Conservation (phyloP, 495 filamentous ascomycete species). For the Daldinia decipiens region DNA sequence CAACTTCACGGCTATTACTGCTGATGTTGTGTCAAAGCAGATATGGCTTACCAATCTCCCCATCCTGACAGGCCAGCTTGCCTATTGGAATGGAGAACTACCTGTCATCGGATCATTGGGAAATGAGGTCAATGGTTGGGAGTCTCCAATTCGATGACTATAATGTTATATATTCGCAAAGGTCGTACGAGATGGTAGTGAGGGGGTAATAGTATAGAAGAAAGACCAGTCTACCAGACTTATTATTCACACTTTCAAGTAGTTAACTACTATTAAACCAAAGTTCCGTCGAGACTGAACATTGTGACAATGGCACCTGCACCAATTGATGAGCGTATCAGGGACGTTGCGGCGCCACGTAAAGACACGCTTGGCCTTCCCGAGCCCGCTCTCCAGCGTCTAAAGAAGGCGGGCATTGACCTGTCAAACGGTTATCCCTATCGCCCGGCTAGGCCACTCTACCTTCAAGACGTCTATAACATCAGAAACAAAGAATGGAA, state of each 20-base stretch:
- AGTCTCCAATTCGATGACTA: conserved; percentile 16
- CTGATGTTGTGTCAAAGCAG: conserved; percentile 9
- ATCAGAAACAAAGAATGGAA: conserved; percentile 67
- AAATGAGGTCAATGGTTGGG: conserved; percentile 23
- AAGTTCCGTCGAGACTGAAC: neutral
- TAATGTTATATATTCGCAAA: conserved; percentile 29
- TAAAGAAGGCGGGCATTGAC: conserved; percentile 72
- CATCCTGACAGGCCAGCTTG: neutral
- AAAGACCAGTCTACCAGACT: neutral
- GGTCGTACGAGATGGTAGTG: neutral
- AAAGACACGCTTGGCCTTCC: conserved; percentile 72
- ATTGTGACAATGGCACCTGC: conserved; percentile 52
- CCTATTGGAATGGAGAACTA: conserved; percentile 13
- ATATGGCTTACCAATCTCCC: conserved; percentile 36
- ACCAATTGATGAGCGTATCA: conserved; percentile 68
- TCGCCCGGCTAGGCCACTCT: conserved; percentile 70
- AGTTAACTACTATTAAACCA: neutral
- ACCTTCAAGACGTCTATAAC: conserved; percentile 71
- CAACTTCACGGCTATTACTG: conserved; percentile 1
- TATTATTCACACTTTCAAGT: neutral
- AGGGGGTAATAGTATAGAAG: conserved; percentile 1
- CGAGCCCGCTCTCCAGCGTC: conserved; percentile 60
- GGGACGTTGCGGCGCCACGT: conserved; percentile 66
- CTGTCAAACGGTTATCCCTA: conserved; percentile 74
- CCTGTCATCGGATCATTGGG: conserved; percentile 6